These are phyloP conservation scores for Teratosphaeria destructans DNA, from an alignment of 2,329 filamentous ascomycete genomes.

Conservation along the genomic window DNA sequence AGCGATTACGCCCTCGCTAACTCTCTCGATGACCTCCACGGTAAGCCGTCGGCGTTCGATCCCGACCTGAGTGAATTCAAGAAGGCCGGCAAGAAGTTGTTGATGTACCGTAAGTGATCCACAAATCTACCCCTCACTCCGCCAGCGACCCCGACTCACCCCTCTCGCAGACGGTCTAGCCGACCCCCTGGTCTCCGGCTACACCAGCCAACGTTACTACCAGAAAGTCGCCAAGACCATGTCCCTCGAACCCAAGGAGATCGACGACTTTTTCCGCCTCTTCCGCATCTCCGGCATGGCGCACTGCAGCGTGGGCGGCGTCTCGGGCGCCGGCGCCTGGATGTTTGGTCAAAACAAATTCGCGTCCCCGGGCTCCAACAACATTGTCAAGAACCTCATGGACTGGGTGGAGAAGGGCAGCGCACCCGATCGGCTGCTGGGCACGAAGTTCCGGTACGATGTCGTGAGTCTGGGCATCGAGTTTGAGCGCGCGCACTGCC, in stretches of 20 bases:
- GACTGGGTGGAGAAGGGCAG: slow-evolving; percentile 25
- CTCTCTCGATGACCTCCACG: slow-evolving; percentile 30
- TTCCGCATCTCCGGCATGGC: slow-evolving; percentile 44
- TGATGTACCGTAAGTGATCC: slow-evolving; percentile 22
- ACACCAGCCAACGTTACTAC: slow-evolving; percentile 40
- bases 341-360: slow-evolving; percentile 29
- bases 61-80: slow-evolving; percentile 29
- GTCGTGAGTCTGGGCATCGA: slow-evolving; percentile 29
- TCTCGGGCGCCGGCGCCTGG: slow-evolving; percentile 31
- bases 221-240: slow-evolving; percentile 33
- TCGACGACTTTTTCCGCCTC: slow-evolving; percentile 34
- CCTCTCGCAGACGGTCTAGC: slow-evolving; percentile 25
- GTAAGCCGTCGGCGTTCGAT: slow-evolving; percentile 30
- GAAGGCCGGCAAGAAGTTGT: slow-evolving; percentile 33
- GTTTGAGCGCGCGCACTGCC: slow-evolving; percentile 39
- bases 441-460: slow-evolving; percentile 25
- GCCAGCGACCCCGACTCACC: not conserved
- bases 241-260: slow-evolving; percentile 23
- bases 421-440: slow-evolving; percentile 19
- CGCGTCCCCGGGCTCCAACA: slow-evolving; percentile 17
- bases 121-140: not conserved
- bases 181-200: slow-evolving; percentile 35
- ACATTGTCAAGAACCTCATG: slow-evolving; percentile 39
- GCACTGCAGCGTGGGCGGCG: slow-evolving; percentile 39
- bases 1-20: slow-evolving; percentile 32